phyloP scores from a whole-genome alignment of 108 stramenopile species.

The Nannochloropsis salina region DNA sequence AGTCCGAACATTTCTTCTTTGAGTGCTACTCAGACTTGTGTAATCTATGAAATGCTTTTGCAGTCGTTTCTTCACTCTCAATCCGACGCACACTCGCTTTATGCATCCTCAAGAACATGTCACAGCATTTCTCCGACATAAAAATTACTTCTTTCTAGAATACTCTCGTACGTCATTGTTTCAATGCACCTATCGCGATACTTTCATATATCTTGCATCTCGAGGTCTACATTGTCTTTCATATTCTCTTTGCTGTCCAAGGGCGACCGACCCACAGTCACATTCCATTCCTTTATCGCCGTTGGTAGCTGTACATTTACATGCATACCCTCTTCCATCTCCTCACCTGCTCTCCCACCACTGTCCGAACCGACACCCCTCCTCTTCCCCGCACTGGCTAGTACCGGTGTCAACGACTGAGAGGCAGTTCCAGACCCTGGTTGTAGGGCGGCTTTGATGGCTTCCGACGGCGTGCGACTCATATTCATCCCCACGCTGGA shows the following conservation, averaged over 20 bases:
- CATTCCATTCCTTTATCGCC: not conserved
- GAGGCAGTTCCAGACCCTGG: not conserved
- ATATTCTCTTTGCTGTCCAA: not conserved
- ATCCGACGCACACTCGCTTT: no score
- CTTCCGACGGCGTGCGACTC: not conserved
- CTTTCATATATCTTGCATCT: not conserved
- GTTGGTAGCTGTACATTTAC: not conserved
- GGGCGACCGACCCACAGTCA: not conserved
- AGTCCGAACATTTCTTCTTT: no score
- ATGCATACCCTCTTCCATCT: not conserved
- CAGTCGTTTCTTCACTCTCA: no score
- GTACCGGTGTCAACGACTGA: not conserved
- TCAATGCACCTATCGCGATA: not conserved
- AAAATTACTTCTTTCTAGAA: no score
- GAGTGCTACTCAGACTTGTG: no score
- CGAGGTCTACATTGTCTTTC: not conserved
- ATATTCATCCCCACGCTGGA: not conserved
- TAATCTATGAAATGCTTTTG: no score
- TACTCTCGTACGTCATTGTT: no score
- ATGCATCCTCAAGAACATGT: no score
- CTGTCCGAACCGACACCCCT: not conserved
- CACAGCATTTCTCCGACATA: no score
- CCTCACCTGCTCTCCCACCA: not conserved
- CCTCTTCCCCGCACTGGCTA: not conserved
- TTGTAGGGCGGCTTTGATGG: conserved; percentile 9